phyloP scores from a whole-genome alignment of 306 rosid genomes.

The Citrullus mucosospermus region DNA sequence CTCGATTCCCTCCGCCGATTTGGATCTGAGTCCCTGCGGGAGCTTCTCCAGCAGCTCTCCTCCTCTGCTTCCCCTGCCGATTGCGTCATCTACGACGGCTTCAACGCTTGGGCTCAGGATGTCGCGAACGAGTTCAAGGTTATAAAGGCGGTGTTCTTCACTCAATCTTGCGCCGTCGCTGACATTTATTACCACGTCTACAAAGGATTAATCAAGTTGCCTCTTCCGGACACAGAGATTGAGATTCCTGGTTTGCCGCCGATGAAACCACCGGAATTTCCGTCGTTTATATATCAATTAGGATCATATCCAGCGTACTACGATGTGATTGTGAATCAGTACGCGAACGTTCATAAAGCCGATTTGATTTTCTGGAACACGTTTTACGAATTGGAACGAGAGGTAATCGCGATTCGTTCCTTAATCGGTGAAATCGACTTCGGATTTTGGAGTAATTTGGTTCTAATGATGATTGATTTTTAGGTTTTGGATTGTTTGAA shows the following conservation, averaged over 20 bases:
- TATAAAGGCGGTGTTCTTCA: not conserved
- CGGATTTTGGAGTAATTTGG: not conserved
- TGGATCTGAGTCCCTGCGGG: not conserved
- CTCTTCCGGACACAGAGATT: not conserved
- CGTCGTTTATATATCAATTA: not conserved
- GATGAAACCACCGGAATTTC: constrained; percentile 6
- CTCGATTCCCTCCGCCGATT: not conserved
- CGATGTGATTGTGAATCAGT: not conserved
- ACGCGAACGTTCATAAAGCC: not conserved
- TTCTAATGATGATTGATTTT: not conserved
- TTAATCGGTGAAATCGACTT: not conserved
- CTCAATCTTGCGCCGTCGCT: not conserved
- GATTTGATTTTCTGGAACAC: constrained; percentile 16
- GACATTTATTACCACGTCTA: not conserved
- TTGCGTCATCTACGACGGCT: not conserved
- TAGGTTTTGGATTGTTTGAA: constrained; percentile 6
- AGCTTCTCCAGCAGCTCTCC: not conserved
- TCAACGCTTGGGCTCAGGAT: not conserved
- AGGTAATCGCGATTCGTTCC: not conserved
- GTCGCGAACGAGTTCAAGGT: not conserved
- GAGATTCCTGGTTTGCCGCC: not conserved
- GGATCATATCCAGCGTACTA: not conserved
- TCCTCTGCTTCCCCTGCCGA: not conserved
- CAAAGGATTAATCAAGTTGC: not conserved
- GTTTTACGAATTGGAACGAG: constrained; percentile 9